Evolutionary conservation across 306 rosid species (phyloP), one percentile per base, ranked within the genome.

Genomic region (Delonix regia): DNA sequence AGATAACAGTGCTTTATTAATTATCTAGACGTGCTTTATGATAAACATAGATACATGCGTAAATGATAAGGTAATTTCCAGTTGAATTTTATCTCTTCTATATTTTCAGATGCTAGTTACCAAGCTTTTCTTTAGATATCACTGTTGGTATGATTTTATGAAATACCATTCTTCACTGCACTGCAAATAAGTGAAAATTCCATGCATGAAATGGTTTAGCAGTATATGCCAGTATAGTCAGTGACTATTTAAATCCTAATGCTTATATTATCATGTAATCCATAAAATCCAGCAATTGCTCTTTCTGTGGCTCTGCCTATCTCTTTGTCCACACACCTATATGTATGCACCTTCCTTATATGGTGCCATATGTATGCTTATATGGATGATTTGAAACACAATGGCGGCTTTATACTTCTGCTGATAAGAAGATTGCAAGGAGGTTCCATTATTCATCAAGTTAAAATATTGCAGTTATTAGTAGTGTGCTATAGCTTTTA

Each of bases 1-100:
- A 81, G 77, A 80, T 72, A 33, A 7, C 9, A 30, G 33, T 82
- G 51, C 21, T 73, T 19, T 53, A 71, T 64, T 75, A 71, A 64
- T 64, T 70, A 28, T 52, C 38, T 71, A 71, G 53, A 19, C 71
- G 59, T 81, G 38, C 64, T 74, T 69, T 28, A 47, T 30, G 19
- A 13, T 77, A 56, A 39, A 45, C 62, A 51, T 53, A 19, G 36
- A 38, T 51, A 12, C 39, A 60, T 73, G 78, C 81, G 69, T 63
- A 34, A 78, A 57, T 52, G 22, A 38, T 78, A 71, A n/a, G 38
- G 49, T 47, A 63, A 65, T 21, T 34, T 64, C 62, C 19, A 48
- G 42, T 68, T 56, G 44, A 73, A 12, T 39, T 53, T 48, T 44
- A 34, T 61, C 27, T 68, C 27, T 69, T 28, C 6, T 30, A 12